Percentiles rank a stretch among this genome's conserved stretches.
Evolutionary conservation across 352 stramenopile species (phyloP).

Genomic region (Thraustotheca clavata): DNA sequence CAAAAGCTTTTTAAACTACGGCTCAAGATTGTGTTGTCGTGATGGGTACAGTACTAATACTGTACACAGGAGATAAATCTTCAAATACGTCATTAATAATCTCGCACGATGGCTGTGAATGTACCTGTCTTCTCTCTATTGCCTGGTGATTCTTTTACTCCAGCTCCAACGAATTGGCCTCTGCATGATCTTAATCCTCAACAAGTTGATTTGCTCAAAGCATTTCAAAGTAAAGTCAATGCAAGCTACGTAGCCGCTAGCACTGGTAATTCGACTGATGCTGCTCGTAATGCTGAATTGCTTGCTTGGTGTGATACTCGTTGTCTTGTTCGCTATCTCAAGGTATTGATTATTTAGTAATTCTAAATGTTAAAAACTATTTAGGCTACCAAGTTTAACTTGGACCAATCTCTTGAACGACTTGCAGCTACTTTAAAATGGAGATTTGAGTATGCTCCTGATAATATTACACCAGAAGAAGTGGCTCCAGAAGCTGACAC

Average conservation of each 20-base stretch:
- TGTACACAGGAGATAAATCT: no score
- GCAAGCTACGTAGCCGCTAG: background rate
- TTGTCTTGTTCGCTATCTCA: constrained; percentile 4
- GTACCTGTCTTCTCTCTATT: background rate
- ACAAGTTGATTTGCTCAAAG: background rate
- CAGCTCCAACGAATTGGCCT: background rate
- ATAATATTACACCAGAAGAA: background rate
- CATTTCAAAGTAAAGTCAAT: background rate
- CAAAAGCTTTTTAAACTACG: no score
- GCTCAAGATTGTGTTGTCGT: no score
- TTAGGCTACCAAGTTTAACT: background rate
- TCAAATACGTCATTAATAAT: no score
- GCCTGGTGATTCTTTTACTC: background rate
- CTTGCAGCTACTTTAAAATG: background rate
- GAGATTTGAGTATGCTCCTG: background rate
- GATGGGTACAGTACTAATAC: no score
- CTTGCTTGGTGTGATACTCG: background rate
- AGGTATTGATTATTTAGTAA: background rate
- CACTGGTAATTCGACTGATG: background rate
- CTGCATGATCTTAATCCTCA: background rate
- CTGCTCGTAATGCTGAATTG: background rate
- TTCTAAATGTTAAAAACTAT: background rate
- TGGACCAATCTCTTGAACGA: background rate
- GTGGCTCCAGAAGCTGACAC: background rate
- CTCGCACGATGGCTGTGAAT: constrained; percentile 4